Conservation (phyloP, 441 rosid genomes). For the Populus hybrid region DNA sequence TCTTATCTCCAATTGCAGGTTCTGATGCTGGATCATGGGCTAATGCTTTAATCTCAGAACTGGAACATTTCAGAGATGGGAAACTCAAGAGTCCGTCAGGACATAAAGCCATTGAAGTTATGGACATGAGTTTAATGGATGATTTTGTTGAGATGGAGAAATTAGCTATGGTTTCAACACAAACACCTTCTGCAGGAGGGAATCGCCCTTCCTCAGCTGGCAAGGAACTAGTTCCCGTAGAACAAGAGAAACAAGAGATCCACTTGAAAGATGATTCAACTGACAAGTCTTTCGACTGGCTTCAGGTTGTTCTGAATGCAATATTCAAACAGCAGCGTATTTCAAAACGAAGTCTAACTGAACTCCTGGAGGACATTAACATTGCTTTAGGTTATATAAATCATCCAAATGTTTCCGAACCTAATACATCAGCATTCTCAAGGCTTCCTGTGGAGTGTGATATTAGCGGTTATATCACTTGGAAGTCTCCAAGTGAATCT, state of each 20-base stretch:
- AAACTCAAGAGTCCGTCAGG: slow-evolving; percentile 28
- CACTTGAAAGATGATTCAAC: slow-evolving; percentile 24
- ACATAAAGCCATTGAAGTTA: slow-evolving; percentile 24
- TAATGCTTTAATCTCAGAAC: slow-evolving; percentile 47
- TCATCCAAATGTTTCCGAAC: slow-evolving; percentile 21
- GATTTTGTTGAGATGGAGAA: slow-evolving; percentile 97
- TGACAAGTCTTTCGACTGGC: slow-evolving; percentile 50
- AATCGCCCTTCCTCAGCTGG: slow-evolving; percentile 15
- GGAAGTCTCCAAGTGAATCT: slow-evolving; percentile 32
- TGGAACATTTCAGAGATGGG: slow-evolving; percentile 38
- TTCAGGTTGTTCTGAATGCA: slow-evolving; percentile 79
- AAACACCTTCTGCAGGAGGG: slow-evolving; percentile 26
- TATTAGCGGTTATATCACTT: slow-evolving; percentile 36
- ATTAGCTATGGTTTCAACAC: slow-evolving; percentile 57
- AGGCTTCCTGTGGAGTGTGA: slow-evolving; percentile 20
- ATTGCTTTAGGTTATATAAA: slow-evolving; percentile 64
- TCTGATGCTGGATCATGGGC: slow-evolving; percentile 64
- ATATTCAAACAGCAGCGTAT: slow-evolving; percentile 53
- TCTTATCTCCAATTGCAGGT: slow-evolving; percentile 34
- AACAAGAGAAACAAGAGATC: slow-evolving; percentile 25
- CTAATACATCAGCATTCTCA: slow-evolving; percentile 18
- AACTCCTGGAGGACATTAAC: slow-evolving; percentile 67
- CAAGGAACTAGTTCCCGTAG: slow-evolving; percentile 29
- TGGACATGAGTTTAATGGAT: slow-evolving; percentile 81
- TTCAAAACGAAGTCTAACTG: slow-evolving; percentile 46